Evolutionary conservation across 2,329 filamentous ascomycete species (phyloP), one percentile per base, ranked within the genome.

Genomic region (Alternaria longipes): DNA sequence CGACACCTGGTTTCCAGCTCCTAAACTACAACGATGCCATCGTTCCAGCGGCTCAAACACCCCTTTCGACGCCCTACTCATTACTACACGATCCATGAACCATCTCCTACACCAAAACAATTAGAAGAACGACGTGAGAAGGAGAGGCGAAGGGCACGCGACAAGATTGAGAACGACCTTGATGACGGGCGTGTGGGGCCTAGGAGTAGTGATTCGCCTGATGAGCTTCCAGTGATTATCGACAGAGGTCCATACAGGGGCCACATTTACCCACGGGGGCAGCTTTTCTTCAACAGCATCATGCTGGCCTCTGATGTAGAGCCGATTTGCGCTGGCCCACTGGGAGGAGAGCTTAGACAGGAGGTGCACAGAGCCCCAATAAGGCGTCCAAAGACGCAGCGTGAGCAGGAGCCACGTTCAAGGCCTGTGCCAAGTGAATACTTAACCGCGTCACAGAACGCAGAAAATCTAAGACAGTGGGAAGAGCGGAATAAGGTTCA

Each of bases 201-300:
- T 22, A 57, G 41, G 54, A 28, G 32, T 9, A 30, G 24, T 26
- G 56, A n/a, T 44, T 52, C 59, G 26, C 50, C 49, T 12, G 44
- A 52, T 18, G 54, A 50, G 11, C 59, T 71, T 46, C 56, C 64
- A 2, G 52, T 60, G 3, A 65, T 70, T 26, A 55, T 57, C 14
- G 65, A 71, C 26, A 52, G 44, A n/a, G 69, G 69, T 1, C 58
- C 63, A 18, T 64, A 63, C 22, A 63, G 32, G 20, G 34, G 59
- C 3, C 46, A 53, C 32, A 50, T 64, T 18, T 70, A 71, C 42
- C 54, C 47, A 8, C 54, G 64, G 22, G 46, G 62, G 7, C 42
- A 69, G 18, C n/a, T 65, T 7, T 72, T 60, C 26, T 68, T 66
- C 56, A 72, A 71, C 46, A 68, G 65, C 38, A 56, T 56, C 2